Evolutionary conservation across 2,329 filamentous ascomycete species (phyloP).

Genomic region (Exserohilum rostratum): DNA sequence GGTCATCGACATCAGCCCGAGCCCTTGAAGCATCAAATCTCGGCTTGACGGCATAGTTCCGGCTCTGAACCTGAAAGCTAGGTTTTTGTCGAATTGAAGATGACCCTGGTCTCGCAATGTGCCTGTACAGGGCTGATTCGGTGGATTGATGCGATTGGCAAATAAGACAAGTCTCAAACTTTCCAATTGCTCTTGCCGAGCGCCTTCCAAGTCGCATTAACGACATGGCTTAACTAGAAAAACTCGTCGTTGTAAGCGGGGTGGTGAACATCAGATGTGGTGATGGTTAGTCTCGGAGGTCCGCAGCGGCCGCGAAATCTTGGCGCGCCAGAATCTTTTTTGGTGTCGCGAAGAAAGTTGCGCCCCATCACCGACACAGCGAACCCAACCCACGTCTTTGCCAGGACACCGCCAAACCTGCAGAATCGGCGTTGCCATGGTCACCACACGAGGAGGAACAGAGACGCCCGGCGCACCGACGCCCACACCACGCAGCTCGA

Average conservation of each 20-base stretch:
- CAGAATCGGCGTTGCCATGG: constrained; percentile 33
- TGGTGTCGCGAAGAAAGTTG: constrained; percentile 28
- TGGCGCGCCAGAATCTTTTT: constrained; percentile 26
- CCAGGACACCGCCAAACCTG: constrained; percentile 10
- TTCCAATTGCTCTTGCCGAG: constrained; percentile 11
- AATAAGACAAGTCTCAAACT: constrained; percentile 21
- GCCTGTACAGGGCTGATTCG: constrained; percentile 9
- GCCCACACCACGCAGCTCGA: constrained; percentile 34
- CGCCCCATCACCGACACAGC: constrained; percentile 11
- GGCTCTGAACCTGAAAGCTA: constrained; percentile 4
- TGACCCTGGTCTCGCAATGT: neutral
- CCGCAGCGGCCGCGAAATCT: constrained; percentile 33
- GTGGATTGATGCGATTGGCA: constrained; percentile 25
- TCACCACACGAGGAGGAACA: constrained; percentile 43
- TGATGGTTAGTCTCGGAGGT: constrained; percentile 21
- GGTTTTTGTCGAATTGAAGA: neutral
- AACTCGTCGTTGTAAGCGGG: neutral
- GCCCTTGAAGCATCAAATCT: constrained; percentile 22
- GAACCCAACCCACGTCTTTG: constrained; percentile 34
- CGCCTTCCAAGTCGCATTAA: constrained; percentile 19
- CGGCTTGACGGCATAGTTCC: constrained; percentile 23
- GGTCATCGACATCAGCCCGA: constrained; percentile 30
- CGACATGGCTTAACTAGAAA: constrained; percentile 23
- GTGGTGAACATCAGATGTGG: neutral
- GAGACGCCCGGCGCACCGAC: constrained; percentile 30